Conservation (phyloP, 345 rosid genomes). For the Arabidopsis suecica region DNA sequence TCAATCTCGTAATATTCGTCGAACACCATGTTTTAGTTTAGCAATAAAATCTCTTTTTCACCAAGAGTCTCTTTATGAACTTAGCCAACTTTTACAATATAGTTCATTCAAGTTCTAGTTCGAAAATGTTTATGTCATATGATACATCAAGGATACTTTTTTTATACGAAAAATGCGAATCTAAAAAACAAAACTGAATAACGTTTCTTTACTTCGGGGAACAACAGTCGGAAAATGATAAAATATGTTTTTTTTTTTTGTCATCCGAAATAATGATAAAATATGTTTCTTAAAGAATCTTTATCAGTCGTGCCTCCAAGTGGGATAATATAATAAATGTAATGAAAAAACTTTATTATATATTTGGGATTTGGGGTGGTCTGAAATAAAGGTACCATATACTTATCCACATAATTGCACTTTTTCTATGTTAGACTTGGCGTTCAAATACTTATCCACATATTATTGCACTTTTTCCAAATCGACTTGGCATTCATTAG, state of each 20-base stretch:
- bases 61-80: neutral
- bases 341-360: neutral
- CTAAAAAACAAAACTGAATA: no score
- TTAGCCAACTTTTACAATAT: neutral
- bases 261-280: no score
- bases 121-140: neutral
- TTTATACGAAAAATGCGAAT: no score
- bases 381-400: conserved; percentile 6
- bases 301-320: conserved; percentile 18
- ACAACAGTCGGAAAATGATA: neutral
- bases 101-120: neutral
- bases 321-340: conserved; percentile 1
- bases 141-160: no score
- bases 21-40: no score
- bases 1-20: no score
- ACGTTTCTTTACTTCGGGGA: neutral
- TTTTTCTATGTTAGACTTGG: neutral
- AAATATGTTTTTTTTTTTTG: no score
- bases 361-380: neutral
- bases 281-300: neutral
- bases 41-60: neutral
- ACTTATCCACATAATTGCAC: conserved; percentile 19
- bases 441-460: conserved; percentile 35
- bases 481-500: conserved; percentile 39
- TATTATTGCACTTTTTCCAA: conserved; percentile 32